Base-by-base conservation (phyloP, 768 basidiomycete genomes). In the Suillus hirtellus region DNA sequence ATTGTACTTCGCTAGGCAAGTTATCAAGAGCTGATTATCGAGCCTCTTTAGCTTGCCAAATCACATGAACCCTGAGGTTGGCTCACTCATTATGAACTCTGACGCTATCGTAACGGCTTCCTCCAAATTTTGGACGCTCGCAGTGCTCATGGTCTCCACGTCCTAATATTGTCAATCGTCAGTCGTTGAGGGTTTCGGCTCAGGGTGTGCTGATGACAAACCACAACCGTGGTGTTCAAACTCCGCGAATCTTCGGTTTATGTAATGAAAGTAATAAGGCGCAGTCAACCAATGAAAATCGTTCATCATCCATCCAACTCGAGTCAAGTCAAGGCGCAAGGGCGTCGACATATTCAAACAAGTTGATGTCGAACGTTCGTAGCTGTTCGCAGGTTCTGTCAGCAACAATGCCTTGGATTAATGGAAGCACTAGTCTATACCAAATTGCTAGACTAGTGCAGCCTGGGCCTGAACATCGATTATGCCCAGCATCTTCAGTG, bases 41-140 rank as follows among this genome's bases (percentile, higher is more conserved):
- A 58, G 19, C 10, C 19, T 27, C 10, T 31, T 58, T 19, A 58
- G 40, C 40, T 27, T 42, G 38, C 10, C 27, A 24, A 12, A 27
- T 11, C 17, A 21, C 6, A 58, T 42, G 9, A 19, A 42, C 38
- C 14, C 15, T 11, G n/a, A 12, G 46, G 2, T 4, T 14, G 1
- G 71, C 83, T 70, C 52, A 83, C 82, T 82, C 10, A 77, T 74
- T 15, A 84, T 79, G 66, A 79, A 84, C 64, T 84, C 82, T 24
- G 82, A 76, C 27, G 83, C 80, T 49, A 84, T 77, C 17, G 74
- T 67, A 6, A 82, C 81, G 15, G 83, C 82, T 59, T 84, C 82
- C 68, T 84, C 82, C 65, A 82, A 72, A 62, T 75, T 79, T 43
- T 75, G 74, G 37, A 75, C 70, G 0, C 75, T 75, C 1, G 74